These are phyloP conservation scores for Macroventuria anomochaeta DNA, from an alignment of 2,329 filamentous ascomycete species.

Conservation along the genomic window DNA sequence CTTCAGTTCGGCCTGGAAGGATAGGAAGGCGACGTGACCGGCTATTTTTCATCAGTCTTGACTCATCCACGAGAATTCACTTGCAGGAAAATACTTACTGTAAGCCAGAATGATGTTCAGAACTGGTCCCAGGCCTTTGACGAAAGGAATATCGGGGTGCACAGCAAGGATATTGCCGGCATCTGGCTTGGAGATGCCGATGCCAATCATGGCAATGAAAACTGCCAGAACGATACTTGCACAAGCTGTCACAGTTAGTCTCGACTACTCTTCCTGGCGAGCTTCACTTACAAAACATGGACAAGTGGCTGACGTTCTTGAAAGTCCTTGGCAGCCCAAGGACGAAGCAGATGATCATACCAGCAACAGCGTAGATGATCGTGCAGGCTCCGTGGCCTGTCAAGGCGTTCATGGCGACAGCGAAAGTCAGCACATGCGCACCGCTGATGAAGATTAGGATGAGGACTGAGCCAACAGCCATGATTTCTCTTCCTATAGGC, in stretches of 20 bases:
- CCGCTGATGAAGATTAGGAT: slow-evolving; percentile 73
- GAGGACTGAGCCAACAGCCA: slow-evolving; percentile 67
- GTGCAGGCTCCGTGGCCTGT: slow-evolving; percentile 68
- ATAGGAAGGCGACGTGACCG: slow-evolving; percentile 73
- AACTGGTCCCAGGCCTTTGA: slow-evolving; percentile 38
- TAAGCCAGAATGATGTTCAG: slow-evolving; percentile 75
- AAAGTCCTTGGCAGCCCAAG: slow-evolving; percentile 68
- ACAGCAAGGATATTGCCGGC: slow-evolving; percentile 36
- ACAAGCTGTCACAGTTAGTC: slow-evolving; percentile 56
- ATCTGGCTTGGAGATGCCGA: slow-evolving; percentile 60
- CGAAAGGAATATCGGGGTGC: slow-evolving; percentile 26
- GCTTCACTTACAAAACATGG: slow-evolving; percentile 59
- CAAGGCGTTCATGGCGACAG: slow-evolving; percentile 71
- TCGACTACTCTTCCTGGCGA: neutral
- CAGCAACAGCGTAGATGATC: slow-evolving; percentile 68
- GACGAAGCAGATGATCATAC: slow-evolving; percentile 64
- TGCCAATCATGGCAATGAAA: slow-evolving; percentile 69
- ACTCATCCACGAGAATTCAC: neutral
- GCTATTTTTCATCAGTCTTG: slow-evolving; percentile 28
- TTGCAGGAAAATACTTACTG: slow-evolving; percentile 48
- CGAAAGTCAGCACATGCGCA: slow-evolving; percentile 74
- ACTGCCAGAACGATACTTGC: slow-evolving; percentile 69
- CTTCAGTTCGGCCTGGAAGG: slow-evolving; percentile 69
- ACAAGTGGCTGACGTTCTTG: slow-evolving; percentile 67
- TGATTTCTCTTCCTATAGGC: slow-evolving; percentile 65